Evolutionary conservation across 2,329 filamentous ascomycete species (phyloP).

Genomic region (Penicillium sp.): DNA sequence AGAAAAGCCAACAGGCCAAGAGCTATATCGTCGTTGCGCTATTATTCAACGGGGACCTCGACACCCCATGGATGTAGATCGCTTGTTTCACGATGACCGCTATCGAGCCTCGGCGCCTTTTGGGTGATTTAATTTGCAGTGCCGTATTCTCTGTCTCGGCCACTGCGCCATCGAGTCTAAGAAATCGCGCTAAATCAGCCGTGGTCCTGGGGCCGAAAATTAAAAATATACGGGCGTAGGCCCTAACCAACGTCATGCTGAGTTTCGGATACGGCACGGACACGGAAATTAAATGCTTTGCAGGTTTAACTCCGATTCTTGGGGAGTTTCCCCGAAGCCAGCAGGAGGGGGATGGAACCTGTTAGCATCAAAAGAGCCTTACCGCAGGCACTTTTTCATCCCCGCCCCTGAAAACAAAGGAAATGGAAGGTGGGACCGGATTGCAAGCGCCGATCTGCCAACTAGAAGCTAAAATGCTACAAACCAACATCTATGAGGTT

Average conservation of each 20-base stretch:
- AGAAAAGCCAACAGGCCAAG: not conserved
- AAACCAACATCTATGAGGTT: not conserved
- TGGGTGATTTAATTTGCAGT: not conserved
- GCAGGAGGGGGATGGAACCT: not conserved
- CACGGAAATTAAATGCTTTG: not conserved
- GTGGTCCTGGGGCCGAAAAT: slow-evolving; percentile 2
- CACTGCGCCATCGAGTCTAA: not conserved
- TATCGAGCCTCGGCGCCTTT: not conserved
- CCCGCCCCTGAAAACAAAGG: not conserved
- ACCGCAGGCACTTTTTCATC: not conserved
- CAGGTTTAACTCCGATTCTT: no score
- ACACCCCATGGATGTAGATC: not conserved
- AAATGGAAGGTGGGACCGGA: not conserved
- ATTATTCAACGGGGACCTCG: not conserved
- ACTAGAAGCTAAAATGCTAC: not conserved
- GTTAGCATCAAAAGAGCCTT: not conserved
- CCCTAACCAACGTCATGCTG: no score
- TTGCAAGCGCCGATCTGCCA: not conserved
- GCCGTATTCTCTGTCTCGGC: not conserved
- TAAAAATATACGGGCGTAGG: not conserved
- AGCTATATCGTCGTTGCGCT: not conserved
- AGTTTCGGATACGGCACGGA: not conserved
- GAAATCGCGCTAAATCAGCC: not conserved
- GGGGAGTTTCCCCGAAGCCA: no score
- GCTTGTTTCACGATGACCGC: not conserved